Evolutionary conservation across 1,284 basidiomycete species (phyloP).

Genomic region (Ustilago bromivora): DNA sequence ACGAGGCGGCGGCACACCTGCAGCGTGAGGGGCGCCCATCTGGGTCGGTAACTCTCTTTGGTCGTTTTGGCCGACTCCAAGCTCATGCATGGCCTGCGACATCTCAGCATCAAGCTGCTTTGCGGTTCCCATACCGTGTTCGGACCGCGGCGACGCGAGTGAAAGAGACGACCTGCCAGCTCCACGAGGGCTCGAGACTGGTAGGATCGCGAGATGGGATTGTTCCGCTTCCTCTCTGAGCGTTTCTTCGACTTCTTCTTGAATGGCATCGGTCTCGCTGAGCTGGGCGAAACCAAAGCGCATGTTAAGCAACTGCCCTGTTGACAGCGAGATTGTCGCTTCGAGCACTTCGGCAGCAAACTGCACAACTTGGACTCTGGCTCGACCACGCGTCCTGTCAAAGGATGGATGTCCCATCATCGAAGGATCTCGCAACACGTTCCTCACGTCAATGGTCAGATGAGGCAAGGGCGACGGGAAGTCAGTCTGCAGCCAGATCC

Average conservation of each 20-base stretch:
- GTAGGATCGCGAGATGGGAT: slow-evolving; percentile 33
- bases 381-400: slow-evolving; percentile 40
- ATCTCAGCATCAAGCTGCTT: slow-evolving; percentile 45
- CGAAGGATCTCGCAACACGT: slow-evolving; percentile 36
- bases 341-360: slow-evolving; percentile 61
- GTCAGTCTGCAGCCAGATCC: slow-evolving; percentile 43
- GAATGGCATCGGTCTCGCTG: slow-evolving; percentile 50
- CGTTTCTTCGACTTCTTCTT: slow-evolving; percentile 51
- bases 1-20: slow-evolving; percentile 30
- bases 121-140: neutral
- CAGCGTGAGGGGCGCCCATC: neutral
- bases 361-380: slow-evolving; percentile 43
- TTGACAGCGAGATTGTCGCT: slow-evolving; percentile 46
- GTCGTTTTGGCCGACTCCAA: slow-evolving; percentile 13
- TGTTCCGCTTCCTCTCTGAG: slow-evolving; percentile 41
- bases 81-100: slow-evolving; percentile 52
- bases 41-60: neutral
- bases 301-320: slow-evolving; percentile 57
- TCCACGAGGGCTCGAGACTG: slow-evolving; percentile 28
- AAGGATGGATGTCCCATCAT: slow-evolving; percentile 53
- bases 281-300: slow-evolving; percentile 54
- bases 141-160: slow-evolving; percentile 15
- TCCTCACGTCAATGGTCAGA: slow-evolving; percentile 54
- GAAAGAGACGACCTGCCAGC: slow-evolving; percentile 22
- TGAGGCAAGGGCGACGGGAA: slow-evolving; percentile 64